Percentiles rank a stretch among this genome's conserved stretches.
Conservation (phyloP, 2,329 filamentous ascomycete species). For the Davidsoniella australis region DNA sequence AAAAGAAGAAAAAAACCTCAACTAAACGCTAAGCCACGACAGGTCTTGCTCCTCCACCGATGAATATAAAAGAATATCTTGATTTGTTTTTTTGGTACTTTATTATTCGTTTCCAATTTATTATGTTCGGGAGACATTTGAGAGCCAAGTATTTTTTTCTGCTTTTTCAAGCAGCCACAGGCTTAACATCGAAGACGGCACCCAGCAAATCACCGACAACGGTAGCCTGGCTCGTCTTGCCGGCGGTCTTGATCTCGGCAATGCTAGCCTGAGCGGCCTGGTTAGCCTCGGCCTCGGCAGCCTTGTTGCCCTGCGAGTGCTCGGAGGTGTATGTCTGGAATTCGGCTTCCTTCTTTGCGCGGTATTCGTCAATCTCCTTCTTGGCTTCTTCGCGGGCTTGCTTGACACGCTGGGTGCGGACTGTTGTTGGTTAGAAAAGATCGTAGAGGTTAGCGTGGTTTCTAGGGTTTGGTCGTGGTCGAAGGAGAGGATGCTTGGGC, state of each 20-base stretch:
- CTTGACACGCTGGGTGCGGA: slow-evolving; percentile 88
- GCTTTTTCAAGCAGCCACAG: slow-evolving; percentile 26
- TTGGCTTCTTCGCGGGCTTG: slow-evolving; percentile 93
- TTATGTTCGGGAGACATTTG: neutral
- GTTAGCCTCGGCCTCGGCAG: slow-evolving; percentile 67
- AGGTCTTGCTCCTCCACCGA: neutral
- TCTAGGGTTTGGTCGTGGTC: neutral
- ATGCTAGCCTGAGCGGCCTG: slow-evolving; percentile 62
- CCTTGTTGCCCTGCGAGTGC: slow-evolving; percentile 81
- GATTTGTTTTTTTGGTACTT: too few species aligned
- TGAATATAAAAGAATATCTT: too few species aligned
- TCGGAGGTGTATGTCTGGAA: slow-evolving; percentile 89
- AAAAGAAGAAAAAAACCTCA: slow-evolving; percentile 12
- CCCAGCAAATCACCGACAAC: slow-evolving; percentile 71
- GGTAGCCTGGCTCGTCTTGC: slow-evolving; percentile 59
- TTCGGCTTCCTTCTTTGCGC: slow-evolving; percentile 75
- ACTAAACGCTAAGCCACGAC: slow-evolving; percentile 13
- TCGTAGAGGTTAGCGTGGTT: neutral
- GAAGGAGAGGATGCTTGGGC: neutral
- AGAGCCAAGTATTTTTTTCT: neutral
- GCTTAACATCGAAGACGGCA: slow-evolving; percentile 72
- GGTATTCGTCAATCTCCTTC: slow-evolving; percentile 93
- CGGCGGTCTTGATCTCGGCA: slow-evolving; percentile 63
- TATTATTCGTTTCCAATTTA: too few species aligned
- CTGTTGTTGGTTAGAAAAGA: slow-evolving; percentile 14